phyloP scores from a whole-genome alignment of 352 stramenopile genomes.

The Globisporangium paddicum region DNA sequence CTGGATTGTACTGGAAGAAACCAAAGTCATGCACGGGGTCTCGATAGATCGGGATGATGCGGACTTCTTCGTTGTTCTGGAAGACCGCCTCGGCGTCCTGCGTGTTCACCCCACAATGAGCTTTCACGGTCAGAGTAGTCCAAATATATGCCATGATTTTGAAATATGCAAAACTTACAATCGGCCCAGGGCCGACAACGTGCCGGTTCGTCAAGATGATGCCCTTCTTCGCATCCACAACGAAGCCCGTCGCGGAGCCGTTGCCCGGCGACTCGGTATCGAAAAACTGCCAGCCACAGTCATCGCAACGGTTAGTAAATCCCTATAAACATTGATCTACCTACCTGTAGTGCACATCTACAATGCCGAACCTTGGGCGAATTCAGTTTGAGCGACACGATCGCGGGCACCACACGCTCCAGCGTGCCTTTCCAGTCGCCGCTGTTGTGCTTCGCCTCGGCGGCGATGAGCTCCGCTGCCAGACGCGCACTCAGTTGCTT shows the following conservation, averaged over 20 bases:
- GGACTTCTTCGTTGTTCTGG: constrained; percentile 93
- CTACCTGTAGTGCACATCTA: background rate
- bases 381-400: constrained; percentile 88
- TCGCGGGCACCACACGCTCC: constrained; percentile 78
- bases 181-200: constrained; percentile 82
- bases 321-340: background rate
- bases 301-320: background rate
- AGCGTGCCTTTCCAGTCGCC: constrained; percentile 83
- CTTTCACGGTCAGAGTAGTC: background rate
- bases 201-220: constrained; percentile 94
- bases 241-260: constrained; percentile 89
- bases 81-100: constrained; percentile 89
- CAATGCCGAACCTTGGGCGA: constrained; percentile 59
- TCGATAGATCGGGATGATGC: constrained; percentile 89
- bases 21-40: constrained; percentile 94
- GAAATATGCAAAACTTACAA: constrained; percentile 36
- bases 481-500: constrained; percentile 61
- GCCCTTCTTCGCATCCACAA: constrained; percentile 88
- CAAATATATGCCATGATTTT: background rate
- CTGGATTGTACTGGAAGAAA: constrained; percentile 89
- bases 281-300: constrained; percentile 68
- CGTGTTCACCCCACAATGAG: constrained; percentile 5
- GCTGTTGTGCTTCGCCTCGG: constrained; percentile 62
- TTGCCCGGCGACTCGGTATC: constrained; percentile 87
- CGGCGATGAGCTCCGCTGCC: constrained; percentile 56